These are phyloP conservation scores for Globisporangium nagaii DNA, from an alignment of 352 stramenopile genomes.

Conservation along the genomic window DNA sequence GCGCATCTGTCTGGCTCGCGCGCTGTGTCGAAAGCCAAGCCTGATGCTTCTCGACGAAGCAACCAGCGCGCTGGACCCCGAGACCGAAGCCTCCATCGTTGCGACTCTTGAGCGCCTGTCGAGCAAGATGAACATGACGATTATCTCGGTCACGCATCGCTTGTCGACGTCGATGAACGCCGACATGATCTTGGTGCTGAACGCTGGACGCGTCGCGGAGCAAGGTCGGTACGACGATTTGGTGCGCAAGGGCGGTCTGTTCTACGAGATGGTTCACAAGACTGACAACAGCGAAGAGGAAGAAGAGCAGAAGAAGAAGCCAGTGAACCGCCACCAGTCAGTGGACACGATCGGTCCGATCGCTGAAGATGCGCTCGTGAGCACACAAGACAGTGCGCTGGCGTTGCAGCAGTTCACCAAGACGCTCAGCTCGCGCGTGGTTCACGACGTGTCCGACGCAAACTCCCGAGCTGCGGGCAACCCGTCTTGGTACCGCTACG, in stretches of 20 bases:
- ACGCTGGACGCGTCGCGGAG: conserved; percentile 69
- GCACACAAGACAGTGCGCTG: conserved; percentile 53
- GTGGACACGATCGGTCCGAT: conserved; percentile 37
- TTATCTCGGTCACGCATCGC: conserved; percentile 87
- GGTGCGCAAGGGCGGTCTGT: conserved; percentile 61
- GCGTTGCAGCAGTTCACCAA: conserved; percentile 84
- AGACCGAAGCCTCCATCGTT: conserved; percentile 84
- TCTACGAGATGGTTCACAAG: conserved; percentile 86
- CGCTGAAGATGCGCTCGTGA: conserved; percentile 29
- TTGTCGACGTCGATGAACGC: conserved; percentile 76
- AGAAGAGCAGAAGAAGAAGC: conserved; percentile 29
- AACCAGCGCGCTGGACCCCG: conserved; percentile 81
- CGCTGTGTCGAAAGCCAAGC: conserved; percentile 74
- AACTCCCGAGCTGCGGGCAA: conserved; percentile 31
- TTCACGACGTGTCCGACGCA: conserved; percentile 43
- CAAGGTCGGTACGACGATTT: conserved; percentile 72
- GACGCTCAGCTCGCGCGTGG: conserved; percentile 67
- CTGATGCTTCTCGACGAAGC: conserved; percentile 81
- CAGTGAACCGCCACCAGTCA: conserved; percentile 13
- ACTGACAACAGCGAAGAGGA: conserved; percentile 49
- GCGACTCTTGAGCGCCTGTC: conserved; percentile 73
- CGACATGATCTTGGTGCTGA: conserved; percentile 79
- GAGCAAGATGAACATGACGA: conserved; percentile 86
- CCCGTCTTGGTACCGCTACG: conserved; percentile 74
- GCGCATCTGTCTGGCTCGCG: conserved; percentile 79